Percentiles rank a stretch among this genome's conserved stretches.
These are phyloP conservation scores for Exophiala oligosperma DNA, from an alignment of 2,329 filamentous ascomycete species.

Conservation along the genomic window DNA sequence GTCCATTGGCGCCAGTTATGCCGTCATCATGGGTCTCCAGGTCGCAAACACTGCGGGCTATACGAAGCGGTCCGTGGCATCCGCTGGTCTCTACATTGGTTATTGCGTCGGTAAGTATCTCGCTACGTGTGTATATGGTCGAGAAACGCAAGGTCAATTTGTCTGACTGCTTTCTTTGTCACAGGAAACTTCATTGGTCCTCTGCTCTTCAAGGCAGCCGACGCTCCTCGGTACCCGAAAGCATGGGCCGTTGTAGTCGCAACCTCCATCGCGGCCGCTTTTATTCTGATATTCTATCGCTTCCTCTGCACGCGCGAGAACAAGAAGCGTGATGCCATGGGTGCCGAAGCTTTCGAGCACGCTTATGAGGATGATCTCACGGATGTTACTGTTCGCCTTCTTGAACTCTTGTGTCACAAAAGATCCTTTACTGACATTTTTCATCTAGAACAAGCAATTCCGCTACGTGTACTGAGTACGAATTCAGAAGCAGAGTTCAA, in stretches of 20 bases:
- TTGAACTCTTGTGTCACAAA: no score
- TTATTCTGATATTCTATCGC: slow-evolving; percentile 32
- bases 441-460: not conserved
- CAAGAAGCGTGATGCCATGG: slow-evolving; percentile 11
- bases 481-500: no score
- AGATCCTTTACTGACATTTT: no score
- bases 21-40: slow-evolving; percentile 51
- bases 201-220: slow-evolving; percentile 34
- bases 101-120: slow-evolving; percentile 38
- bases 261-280: slow-evolving; percentile 21
- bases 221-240: slow-evolving; percentile 32
- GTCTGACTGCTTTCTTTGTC: slow-evolving; percentile 39
- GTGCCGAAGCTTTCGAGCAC: slow-evolving; percentile 50
- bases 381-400: slow-evolving; percentile 30
- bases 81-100: slow-evolving; percentile 24
- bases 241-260: slow-evolving; percentile 32
- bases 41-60: slow-evolving; percentile 37
- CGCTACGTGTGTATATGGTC: no score
- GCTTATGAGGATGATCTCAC: slow-evolving; percentile 56
- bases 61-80: slow-evolving; percentile 27
- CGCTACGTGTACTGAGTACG: not conserved
- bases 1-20: slow-evolving; percentile 48
- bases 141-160: not conserved
- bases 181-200: slow-evolving; percentile 27
- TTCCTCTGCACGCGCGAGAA: slow-evolving; percentile 28